These are phyloP conservation scores for Avena insularis DNA, from an alignment of 176 grass and related monocot genomes.

Conservation along the genomic window DNA sequence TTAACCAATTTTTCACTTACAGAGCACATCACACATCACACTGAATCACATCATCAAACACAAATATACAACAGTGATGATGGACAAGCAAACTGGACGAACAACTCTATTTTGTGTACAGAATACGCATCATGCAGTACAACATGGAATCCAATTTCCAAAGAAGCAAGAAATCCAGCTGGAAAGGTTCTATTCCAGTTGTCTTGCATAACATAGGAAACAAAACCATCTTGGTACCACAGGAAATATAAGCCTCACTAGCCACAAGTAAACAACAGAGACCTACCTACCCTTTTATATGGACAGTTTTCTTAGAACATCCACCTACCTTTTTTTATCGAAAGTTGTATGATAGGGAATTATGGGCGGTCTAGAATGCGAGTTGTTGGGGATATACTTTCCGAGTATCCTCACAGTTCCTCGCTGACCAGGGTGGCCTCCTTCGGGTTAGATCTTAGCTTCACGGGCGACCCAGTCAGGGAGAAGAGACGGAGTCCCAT, in stretches of 20 bases:
- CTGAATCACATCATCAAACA: neutral
- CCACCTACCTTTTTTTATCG: neutral
- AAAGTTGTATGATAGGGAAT: neutral
- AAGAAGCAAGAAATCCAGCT: constrained; percentile 14
- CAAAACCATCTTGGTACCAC: constrained; percentile 30
- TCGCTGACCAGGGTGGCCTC: too few relatives aligned
- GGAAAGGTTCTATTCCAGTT: constrained; percentile 5
- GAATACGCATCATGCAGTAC: neutral
- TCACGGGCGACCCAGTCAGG: too few relatives aligned
- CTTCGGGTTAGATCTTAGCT: too few relatives aligned
- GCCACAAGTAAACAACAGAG: neutral
- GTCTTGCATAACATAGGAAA: constrained; percentile 12
- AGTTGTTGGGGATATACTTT: too few relatives aligned
- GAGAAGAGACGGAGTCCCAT: too few relatives aligned
- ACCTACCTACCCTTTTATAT: neutral
- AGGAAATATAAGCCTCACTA: neutral
- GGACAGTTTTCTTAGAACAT: neutral
- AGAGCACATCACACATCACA: neutral
- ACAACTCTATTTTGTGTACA: neutral
- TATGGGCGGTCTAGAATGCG: neutral
- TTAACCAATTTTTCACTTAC: neutral
- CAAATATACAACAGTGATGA: neutral
- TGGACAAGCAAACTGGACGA: constrained; percentile 8
- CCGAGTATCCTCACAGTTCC: too few relatives aligned
- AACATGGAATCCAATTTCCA: neutral